These are phyloP conservation scores for Juglanconis oblonga DNA, from an alignment of 2,329 filamentous ascomycete species.

Conservation along the genomic window DNA sequence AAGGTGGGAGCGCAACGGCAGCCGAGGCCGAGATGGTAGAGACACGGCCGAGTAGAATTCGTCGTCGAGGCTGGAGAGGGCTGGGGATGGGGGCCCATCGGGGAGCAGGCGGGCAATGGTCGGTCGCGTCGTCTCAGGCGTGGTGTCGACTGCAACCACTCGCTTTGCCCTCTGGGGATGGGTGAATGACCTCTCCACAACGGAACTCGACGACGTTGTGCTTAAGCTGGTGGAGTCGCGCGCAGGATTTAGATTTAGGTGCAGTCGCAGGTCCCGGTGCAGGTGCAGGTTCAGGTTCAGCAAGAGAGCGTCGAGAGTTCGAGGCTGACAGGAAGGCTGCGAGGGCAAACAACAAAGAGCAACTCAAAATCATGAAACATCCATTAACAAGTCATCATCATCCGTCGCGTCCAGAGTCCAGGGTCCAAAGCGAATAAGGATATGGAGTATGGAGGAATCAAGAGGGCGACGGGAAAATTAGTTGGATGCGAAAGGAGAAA, in stretches of 20 bases:
- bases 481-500: background rate
- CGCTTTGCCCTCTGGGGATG: background rate
- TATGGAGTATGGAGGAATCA: background rate
- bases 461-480: background rate
- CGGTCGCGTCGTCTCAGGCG: background rate
- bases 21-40: slow-evolving; percentile 1
- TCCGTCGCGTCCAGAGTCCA: slow-evolving; percentile 1
- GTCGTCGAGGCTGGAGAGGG: slow-evolving; percentile 16
- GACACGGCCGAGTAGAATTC: slow-evolving; percentile 5
- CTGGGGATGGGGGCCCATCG: slow-evolving; percentile 15
- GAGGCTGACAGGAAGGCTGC: background rate
- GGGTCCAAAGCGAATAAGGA: background rate
- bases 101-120: background rate
- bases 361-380: slow-evolving; percentile 10
- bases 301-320: slow-evolving; percentile 8
- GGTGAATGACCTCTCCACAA: background rate
- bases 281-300: background rate
- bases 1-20: background rate
- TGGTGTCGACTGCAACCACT: background rate
- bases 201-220: background rate
- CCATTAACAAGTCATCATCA: slow-evolving; percentile 17
- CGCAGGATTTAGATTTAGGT: background rate
- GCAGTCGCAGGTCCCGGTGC: background rate
- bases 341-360: slow-evolving; percentile 1
- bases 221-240: background rate